phyloP scores from a whole-genome alignment of 2,329 filamentous ascomycete species.

The Mycosphaerella sp. region DNA sequence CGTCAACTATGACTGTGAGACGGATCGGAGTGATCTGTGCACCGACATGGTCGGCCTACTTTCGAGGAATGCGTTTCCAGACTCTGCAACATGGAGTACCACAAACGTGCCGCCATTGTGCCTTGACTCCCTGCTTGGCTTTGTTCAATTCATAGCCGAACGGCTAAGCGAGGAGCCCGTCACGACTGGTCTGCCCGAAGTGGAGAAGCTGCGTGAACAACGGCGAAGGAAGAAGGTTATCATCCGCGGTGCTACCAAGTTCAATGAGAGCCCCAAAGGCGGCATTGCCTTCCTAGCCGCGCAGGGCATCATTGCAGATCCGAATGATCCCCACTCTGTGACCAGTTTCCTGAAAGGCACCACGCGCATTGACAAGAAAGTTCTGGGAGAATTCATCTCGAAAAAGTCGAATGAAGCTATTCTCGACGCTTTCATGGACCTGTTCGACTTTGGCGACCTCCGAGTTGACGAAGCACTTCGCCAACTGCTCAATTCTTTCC shows the following conservation, averaged over 20 bases:
- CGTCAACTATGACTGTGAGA: slow-evolving; percentile 96
- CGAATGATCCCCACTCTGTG: slow-evolving; percentile 66
- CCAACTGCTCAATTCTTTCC: slow-evolving; percentile 82
- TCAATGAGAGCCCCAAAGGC: slow-evolving; percentile 89
- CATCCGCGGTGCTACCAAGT: slow-evolving; percentile 78
- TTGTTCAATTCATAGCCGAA: slow-evolving; percentile 86
- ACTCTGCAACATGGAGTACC: slow-evolving; percentile 97
- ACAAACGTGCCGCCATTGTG: slow-evolving; percentile 95
- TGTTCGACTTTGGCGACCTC: slow-evolving; percentile 84
- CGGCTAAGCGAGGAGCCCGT: slow-evolving; percentile 66
- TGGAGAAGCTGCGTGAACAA: slow-evolving; percentile 60
- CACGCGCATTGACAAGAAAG: slow-evolving; percentile 78
- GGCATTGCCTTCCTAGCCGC: slow-evolving; percentile 80
- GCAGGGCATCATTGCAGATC: slow-evolving; percentile 76
- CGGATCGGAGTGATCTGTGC: slow-evolving; percentile 83
- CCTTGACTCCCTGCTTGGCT: slow-evolving; percentile 82
- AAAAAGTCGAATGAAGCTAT: slow-evolving; percentile 85
- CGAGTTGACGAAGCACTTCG: slow-evolving; percentile 86
- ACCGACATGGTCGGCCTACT: slow-evolving; percentile 92
- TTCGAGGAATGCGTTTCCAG: slow-evolving; percentile 89
- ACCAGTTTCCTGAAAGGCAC: slow-evolving; percentile 86
- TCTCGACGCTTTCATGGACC: slow-evolving; percentile 72
- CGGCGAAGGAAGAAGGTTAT: slow-evolving; percentile 79
- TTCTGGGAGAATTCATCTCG: slow-evolving; percentile 86
- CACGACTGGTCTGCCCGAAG: slow-evolving; percentile 61